Evolutionary conservation across 805 yeast genomes (phyloP).

Genomic region (Ogataea minuta): DNA sequence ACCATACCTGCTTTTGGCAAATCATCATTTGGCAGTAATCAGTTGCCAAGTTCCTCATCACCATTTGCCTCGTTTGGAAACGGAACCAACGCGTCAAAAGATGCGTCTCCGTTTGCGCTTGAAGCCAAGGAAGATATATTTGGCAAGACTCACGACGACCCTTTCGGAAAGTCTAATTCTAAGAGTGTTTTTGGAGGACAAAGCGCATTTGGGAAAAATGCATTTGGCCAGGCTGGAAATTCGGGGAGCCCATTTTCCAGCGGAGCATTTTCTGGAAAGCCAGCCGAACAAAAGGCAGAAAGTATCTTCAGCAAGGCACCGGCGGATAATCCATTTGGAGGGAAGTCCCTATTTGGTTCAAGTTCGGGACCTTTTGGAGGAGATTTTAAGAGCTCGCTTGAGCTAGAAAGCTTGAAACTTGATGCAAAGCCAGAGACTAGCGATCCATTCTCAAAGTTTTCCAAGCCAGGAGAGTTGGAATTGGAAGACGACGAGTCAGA

Average conservation of each 20-base stretch:
- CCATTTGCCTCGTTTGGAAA: too few relatives aligned
- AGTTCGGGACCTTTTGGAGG: slow-evolving; percentile 5
- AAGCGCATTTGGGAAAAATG: slow-evolving; percentile 15
- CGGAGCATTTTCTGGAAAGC: background rate
- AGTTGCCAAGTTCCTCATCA: too few relatives aligned
- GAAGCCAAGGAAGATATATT: too few relatives aligned
- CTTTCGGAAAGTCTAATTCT: slow-evolving; percentile 24
- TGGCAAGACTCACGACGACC: background rate
- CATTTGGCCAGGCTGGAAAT: slow-evolving; percentile 1
- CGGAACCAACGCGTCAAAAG: too few relatives aligned
- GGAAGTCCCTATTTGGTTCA: too few relatives aligned
- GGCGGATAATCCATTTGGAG: background rate
- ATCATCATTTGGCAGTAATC: slow-evolving; percentile 1
- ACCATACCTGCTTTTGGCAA: slow-evolving; percentile 19
- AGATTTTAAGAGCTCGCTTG: slow-evolving; percentile 7
- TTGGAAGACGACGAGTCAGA: slow-evolving; percentile 1
- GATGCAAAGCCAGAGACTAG: background rate
- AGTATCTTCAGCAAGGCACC: background rate
- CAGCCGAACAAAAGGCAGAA: background rate
- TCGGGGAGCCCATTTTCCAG: background rate
- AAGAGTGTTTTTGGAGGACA: slow-evolving; percentile 10
- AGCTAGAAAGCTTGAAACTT: slow-evolving; percentile 2
- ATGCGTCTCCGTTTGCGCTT: too few relatives aligned
- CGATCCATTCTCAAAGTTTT: slow-evolving; percentile 1
- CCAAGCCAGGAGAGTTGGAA: background rate